Base-by-base conservation (phyloP, 495 filamentous ascomycete genomes). In the Aspergillus incahuasiensis region DNA sequence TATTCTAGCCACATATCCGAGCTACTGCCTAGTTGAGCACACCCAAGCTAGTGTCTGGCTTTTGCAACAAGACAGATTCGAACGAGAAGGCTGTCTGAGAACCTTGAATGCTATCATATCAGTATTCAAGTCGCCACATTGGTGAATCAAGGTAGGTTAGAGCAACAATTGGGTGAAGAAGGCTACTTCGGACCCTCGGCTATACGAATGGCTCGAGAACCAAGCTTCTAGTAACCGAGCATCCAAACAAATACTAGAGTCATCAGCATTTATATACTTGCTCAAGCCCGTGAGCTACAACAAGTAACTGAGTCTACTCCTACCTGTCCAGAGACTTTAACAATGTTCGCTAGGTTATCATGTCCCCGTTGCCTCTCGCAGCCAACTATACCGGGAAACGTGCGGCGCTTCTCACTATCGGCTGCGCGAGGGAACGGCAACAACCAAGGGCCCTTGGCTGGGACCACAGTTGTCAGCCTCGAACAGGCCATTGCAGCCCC, bases 401-500 rank as follows among this genome's bases (percentile, higher is more conserved):
- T 46, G 6, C 43, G 43, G 21, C 43, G 15, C 8, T 46, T 46
- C 22, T 46, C 43, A 25, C n/a, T 25, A 28, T 25, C 43, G 6
- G 43, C 43, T n/a, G 43, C 21, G 22, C 43, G 43, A 12, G 12
- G 21, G 9, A 46, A 46, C 22, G 18, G 38, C n/a, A 15, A 44
- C 41, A 28, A 16, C 1, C 30, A 49, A 6, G 47, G 53, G 6
- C 78, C 78, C 3, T 68, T 81, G 3, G 68, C 70, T 5, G 78
- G 77, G 3, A 64, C 77, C 16, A 78, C 73, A 0, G 75, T 81
- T 3, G 72, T 81, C n/a, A 78, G 75, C 32, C 63, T 79, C 0
- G 78, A 81, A 51, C 78, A 81, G 65, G 77, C 78, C 20, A 78
- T 81, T 47, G 76, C 78, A 0, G 78, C 77, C 0, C 78, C 78